Evolutionary conservation across 129 eudicot species (phyloP).

Genomic region (Lactuca saligna): DNA sequence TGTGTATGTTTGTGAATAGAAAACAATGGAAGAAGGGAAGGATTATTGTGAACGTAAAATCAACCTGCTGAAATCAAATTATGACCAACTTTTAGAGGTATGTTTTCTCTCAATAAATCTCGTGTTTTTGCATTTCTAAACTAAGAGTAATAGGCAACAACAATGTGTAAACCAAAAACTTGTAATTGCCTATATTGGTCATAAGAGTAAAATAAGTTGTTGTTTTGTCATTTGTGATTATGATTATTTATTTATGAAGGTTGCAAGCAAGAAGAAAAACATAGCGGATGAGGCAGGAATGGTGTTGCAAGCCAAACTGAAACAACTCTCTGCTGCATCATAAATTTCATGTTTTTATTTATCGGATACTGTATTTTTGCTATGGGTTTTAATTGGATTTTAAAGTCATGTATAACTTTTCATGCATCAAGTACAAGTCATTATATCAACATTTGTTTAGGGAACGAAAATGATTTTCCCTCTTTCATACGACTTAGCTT

Average conservation of each 20-base stretch:
- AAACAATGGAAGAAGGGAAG: conserved; percentile 94
- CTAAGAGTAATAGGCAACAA: too few relatives aligned
- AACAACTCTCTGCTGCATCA: conserved; percentile 59
- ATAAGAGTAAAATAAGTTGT: neutral
- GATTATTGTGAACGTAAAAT: conserved; percentile 94
- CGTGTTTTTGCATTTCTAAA: neutral
- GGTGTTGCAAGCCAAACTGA: conserved; percentile 78
- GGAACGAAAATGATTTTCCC: neutral
- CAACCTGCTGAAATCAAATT: conserved; percentile 82
- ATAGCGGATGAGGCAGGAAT: conserved; percentile 85
- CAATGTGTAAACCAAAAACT: too few relatives aligned
- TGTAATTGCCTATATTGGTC: neutral
- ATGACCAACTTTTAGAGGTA: conserved; percentile 98
- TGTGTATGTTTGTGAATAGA: conserved; percentile 40
- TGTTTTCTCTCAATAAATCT: conserved; percentile 14
- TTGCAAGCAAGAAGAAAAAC: conserved; percentile 77
- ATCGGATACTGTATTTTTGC: conserved; percentile 16
- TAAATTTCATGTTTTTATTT: conserved; percentile 24
- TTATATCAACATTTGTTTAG: conserved; percentile 3
- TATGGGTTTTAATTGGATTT: conserved; percentile 1
- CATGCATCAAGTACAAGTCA: conserved; percentile 9
- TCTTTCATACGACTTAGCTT: neutral
- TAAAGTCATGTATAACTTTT: conserved; percentile 15
- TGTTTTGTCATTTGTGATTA: neutral
- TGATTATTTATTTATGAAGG: conserved; percentile 42